Base-by-base conservation (phyloP, 1,284 basidiomycete species). In the Irpex sp. region DNA sequence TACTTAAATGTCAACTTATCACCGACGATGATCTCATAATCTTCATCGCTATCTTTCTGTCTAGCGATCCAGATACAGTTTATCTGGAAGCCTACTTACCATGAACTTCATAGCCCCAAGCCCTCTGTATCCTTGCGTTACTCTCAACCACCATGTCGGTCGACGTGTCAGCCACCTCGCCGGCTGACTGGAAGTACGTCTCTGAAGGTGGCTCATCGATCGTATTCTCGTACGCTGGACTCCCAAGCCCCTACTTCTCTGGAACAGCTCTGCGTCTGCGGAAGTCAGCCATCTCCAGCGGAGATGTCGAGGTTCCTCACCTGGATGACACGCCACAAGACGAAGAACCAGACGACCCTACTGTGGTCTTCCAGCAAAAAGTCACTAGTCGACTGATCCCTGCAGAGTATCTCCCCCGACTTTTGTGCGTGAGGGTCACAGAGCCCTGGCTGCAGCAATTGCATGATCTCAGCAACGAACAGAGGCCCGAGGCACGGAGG, bases 171-270 rank as follows among this genome's bases (percentile, higher is more conserved):
- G 72, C 79, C 43, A 88, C 83, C 7, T 72, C 71, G 17, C 82
- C 88, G 0, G 68, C 72, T 5, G 79, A 94, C 72, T 97, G 94
- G 95, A 77, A 74, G 64, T 97, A 97, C 72, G 78, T 94, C 35
- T 88, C 92, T 1, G 95, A 97, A 76, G 95, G 95, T 13, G 93
- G 92, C n/a, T 90, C 93, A 7, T 91, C 92, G 7, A 86, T 94
- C 66, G 92, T 97, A 21, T 93, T 94, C 75, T 87, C 89, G 6
- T 96, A 95, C 72, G 69, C 71, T 9, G 92, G 93, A 0, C 76
- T 83, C 0, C 56, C 67, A 1, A 64, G 75, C 58, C 73, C 79
- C 1, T 65, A 72, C 1, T 90, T 91, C 70, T 75, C 80, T 56
- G 84, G 85, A 5, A 90, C 79, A 49, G 89, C 90, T 0, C 79